phyloP scores from a whole-genome alignment of 306 rosid genomes.

The Quercus aquifolioides region DNA sequence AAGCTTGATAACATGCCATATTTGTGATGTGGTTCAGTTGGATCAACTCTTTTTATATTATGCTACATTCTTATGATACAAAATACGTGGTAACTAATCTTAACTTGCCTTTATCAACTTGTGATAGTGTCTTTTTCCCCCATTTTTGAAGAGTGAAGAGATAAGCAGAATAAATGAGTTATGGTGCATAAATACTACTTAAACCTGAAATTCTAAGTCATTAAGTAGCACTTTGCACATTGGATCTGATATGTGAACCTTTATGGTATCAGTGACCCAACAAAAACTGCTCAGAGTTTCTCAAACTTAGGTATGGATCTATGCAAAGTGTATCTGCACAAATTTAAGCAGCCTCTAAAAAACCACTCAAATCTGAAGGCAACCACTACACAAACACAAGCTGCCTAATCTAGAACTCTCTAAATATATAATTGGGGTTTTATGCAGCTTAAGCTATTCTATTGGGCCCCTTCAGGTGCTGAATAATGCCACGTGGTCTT shows the following conservation, averaged over 20 bases:
- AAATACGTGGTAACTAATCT: not conserved
- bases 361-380: not conserved
- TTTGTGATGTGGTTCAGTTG: not conserved
- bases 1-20: not conserved
- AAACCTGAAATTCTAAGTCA: not conserved
- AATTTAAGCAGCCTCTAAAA: not conserved
- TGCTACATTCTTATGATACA: not conserved
- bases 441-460: not conserved
- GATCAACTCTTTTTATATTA: not conserved
- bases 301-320: not conserved
- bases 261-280: not conserved
- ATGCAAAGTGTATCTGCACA: not conserved
- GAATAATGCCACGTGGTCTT: no score
- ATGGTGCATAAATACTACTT: not conserved
- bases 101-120: not conserved
- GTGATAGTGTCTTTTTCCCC: not conserved
- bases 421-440: no score
- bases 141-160: not conserved
- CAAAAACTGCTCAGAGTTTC: not conserved
- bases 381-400: no score
- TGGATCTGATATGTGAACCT: not conserved
- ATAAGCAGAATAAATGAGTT: not conserved
- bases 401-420: no score
- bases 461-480: not conserved
- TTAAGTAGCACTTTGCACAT: not conserved